phyloP scores from a whole-genome alignment of 2,329 filamentous ascomycete species.

The Aspergillus sp. region DNA sequence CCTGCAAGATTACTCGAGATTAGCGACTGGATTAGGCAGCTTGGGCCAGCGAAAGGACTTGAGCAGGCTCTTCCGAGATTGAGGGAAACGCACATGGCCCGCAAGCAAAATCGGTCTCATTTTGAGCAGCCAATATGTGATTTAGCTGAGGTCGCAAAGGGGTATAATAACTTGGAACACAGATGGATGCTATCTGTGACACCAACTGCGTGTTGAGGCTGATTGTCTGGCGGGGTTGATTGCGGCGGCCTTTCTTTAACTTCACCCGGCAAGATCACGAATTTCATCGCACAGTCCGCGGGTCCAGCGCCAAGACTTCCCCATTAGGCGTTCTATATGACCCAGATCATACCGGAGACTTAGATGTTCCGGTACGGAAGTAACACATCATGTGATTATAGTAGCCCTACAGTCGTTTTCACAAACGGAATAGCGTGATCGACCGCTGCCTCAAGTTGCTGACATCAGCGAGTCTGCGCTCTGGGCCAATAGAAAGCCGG shows the following conservation, averaged over 20 bases:
- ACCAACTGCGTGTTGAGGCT: constrained; percentile 23
- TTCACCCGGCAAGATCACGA: constrained; percentile 32
- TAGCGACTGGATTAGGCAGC: neutral
- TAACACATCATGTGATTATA: constrained; percentile 22
- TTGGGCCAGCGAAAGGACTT: neutral
- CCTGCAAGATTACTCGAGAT: constrained; percentile 45
- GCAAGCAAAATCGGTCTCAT: constrained; percentile 97
- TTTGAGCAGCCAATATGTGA: constrained; percentile 42
- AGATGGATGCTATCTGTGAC: constrained; percentile 21
- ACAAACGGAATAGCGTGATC: neutral
- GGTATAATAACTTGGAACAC: constrained; percentile 12
- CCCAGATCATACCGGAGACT: constrained; percentile 21
- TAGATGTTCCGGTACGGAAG: constrained; percentile 26
- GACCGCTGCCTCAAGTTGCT: constrained; percentile 1
- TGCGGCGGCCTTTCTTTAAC: constrained; percentile 20
- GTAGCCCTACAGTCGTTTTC: constrained; percentile 20
- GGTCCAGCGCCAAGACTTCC: constrained; percentile 34
- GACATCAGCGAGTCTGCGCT: neutral
- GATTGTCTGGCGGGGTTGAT: constrained; percentile 26
- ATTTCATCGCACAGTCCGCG: constrained; percentile 44
- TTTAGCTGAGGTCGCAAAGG: constrained; percentile 17
- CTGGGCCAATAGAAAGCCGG: neutral
- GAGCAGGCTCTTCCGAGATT: constrained; percentile 12
- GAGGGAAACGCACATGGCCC: constrained; percentile 68
- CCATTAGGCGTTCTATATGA: constrained; percentile 22